Evolutionary conservation across 1,284 basidiomycete genomes (phyloP).

Genomic region (Sphaerobolus stellatus): DNA sequence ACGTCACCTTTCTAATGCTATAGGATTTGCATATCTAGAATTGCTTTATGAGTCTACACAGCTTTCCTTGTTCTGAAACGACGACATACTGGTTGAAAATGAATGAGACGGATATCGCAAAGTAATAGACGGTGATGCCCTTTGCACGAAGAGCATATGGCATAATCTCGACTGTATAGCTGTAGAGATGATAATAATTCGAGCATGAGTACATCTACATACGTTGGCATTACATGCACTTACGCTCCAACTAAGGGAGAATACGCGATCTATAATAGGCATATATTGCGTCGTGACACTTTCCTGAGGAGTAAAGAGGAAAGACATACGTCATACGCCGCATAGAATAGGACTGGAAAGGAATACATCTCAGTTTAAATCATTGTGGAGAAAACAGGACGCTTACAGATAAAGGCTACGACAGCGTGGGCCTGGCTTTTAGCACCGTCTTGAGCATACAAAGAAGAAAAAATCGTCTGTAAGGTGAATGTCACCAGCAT

Average conservation of each 20-base stretch:
- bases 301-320: no score
- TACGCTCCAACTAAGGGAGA: slow-evolving; percentile 12
- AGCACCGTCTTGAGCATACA: slow-evolving; percentile 36
- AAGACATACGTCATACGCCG: slow-evolving; percentile 1
- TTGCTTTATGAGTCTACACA: not conserved
- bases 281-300: not conserved
- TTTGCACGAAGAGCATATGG: slow-evolving; percentile 39
- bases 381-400: no score
- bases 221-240: not conserved
- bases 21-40: slow-evolving; percentile 11
- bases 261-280: slow-evolving; percentile 11
- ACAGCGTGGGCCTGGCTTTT: slow-evolving; percentile 41
- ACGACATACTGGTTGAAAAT: slow-evolving; percentile 42
- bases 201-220: not conserved
- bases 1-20: slow-evolving; percentile 11
- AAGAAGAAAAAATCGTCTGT: slow-evolving; percentile 43
- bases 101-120: slow-evolving; percentile 28
- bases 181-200: slow-evolving; percentile 25
- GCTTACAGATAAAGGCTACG: slow-evolving; percentile 48
- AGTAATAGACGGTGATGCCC: slow-evolving; percentile 21
- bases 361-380: not conserved
- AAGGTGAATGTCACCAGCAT: slow-evolving; percentile 44
- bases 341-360: slow-evolving; percentile 10
- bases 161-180: slow-evolving; percentile 37
- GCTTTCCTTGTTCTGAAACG: not conserved